A percentile compares a stretch with the other conserved stretches of the same genome.
Evolutionary conservation across 805 yeast genomes (phyloP).

Genomic region (Kluyveromyces aestuarii): DNA sequence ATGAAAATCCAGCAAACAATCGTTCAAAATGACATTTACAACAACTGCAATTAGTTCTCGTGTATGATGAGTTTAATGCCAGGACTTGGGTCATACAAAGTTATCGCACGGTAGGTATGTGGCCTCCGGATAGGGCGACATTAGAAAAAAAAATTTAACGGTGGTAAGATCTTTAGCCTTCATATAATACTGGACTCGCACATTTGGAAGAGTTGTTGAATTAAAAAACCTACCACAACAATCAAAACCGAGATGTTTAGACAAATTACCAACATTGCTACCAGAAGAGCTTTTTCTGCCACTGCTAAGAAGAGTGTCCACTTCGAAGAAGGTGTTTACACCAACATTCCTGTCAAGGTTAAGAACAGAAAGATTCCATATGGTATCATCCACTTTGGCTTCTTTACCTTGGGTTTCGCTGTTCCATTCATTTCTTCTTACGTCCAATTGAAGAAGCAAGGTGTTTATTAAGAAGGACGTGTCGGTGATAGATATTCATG

Average conservation of each 20-base stretch:
- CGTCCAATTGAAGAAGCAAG: slow-evolving; percentile 85
- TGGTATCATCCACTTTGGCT: slow-evolving; percentile 72
- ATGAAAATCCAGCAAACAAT: background rate
- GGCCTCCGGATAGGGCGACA: background rate
- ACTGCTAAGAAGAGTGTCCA: slow-evolving; percentile 40
- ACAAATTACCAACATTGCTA: slow-evolving; percentile 25
- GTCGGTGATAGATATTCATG: background rate
- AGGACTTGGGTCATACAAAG: background rate
- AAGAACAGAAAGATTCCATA: slow-evolving; percentile 89
- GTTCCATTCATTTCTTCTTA: slow-evolving; percentile 71
- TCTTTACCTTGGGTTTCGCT: slow-evolving; percentile 59
- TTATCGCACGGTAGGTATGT: background rate
- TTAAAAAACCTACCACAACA: background rate
- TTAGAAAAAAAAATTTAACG: background rate
- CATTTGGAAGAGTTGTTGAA: no score
- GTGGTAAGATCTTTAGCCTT: background rate
- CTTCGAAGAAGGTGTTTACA: slow-evolving; percentile 76
- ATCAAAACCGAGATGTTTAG: slow-evolving; percentile 18
- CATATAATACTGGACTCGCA: background rate
- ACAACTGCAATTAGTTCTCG: background rate
- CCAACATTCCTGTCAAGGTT: slow-evolving; percentile 90
- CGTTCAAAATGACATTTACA: background rate
- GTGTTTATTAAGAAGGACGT: slow-evolving; percentile 33
- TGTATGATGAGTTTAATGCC: background rate
- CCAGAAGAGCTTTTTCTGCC: slow-evolving; percentile 47